A percentile compares a stretch with the other conserved stretches of the same genome.
phyloP scores from a whole-genome alignment of 73 alveolate species.

The Symbiodinium pilosum region DNA sequence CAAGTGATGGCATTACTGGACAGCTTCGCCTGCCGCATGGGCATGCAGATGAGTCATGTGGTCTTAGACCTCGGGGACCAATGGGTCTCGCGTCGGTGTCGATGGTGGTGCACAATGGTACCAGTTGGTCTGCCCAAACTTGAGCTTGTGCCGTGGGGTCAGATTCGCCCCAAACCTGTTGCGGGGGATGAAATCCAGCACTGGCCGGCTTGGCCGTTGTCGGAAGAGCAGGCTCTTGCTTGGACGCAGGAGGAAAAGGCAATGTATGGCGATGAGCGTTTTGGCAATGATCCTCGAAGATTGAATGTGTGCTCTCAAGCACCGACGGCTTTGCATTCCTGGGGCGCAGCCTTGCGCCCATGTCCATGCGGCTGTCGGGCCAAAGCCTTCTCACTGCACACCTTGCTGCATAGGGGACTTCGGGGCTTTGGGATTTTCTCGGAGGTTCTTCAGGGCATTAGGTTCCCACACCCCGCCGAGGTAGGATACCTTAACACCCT shows the following conservation, averaged over 20 bases:
- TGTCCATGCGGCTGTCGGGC: background rate
- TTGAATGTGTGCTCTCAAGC: background rate
- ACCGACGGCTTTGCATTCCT: background rate
- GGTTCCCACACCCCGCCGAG: background rate
- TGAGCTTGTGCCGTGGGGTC: background rate
- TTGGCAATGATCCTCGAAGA: background rate
- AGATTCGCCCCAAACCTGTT: background rate
- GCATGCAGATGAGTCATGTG: background rate
- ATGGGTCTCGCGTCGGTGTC: background rate
- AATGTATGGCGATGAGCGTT: background rate
- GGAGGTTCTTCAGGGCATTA: too few relatives aligned
- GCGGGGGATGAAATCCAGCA: background rate
- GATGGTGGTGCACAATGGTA: background rate
- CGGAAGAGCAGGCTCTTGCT: background rate
- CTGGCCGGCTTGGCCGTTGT: background rate
- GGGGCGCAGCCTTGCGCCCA: background rate
- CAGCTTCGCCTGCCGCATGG: background rate
- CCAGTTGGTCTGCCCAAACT: background rate
- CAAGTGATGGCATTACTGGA: background rate
- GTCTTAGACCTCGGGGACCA: background rate
- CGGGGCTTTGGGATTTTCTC: background rate
- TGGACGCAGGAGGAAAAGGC: background rate
- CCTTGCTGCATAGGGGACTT: background rate
- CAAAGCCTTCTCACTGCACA: background rate
- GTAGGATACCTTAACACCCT: background rate